These are phyloP conservation scores for Juncus effusus DNA, from an alignment of 176 grass and related monocot genomes.

Conservation along the genomic window DNA sequence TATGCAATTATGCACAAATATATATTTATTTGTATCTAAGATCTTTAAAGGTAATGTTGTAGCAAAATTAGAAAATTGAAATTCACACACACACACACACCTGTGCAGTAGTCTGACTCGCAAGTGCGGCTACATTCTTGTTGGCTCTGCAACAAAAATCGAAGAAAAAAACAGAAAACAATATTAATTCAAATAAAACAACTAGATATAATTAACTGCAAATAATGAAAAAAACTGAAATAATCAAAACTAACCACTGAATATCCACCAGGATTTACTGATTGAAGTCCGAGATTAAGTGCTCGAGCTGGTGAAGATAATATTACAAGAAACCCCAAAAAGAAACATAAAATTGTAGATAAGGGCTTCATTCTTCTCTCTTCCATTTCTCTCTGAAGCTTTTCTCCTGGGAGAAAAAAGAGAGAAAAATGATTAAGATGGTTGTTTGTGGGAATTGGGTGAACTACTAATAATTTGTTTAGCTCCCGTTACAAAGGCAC, in stretches of 20 bases:
- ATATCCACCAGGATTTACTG: slow-evolving; percentile 15
- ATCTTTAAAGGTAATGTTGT: not conserved
- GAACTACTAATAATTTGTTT: too few species aligned
- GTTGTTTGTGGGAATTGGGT: too few species aligned
- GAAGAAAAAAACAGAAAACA: not conserved
- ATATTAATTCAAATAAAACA: not conserved
- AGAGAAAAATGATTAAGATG: too few species aligned
- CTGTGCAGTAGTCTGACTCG: slow-evolving; percentile 69
- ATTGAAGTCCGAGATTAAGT: slow-evolving; percentile 58
- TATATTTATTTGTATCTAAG: not conserved
- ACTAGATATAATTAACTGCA: too few species aligned
- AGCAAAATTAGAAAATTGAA: not conserved
- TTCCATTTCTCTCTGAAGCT: not conserved
- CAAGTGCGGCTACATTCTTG: slow-evolving; percentile 75
- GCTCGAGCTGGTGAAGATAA: slow-evolving; percentile 28
- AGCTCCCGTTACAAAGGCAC: too few species aligned
- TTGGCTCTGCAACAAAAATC: slow-evolving; percentile 25
- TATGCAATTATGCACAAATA: too few species aligned
- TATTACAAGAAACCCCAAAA: not conserved
- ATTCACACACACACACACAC: slow-evolving; percentile 20
- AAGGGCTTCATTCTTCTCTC: not conserved
- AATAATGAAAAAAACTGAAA: not conserved
- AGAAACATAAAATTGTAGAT: too few species aligned
- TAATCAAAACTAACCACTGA: slow-evolving; percentile 30
- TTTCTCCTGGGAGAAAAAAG: too few species aligned